These are phyloP conservation scores for Gloeophyllum trabeum DNA, from an alignment of 768 basidiomycete genomes.

Conservation along the genomic window DNA sequence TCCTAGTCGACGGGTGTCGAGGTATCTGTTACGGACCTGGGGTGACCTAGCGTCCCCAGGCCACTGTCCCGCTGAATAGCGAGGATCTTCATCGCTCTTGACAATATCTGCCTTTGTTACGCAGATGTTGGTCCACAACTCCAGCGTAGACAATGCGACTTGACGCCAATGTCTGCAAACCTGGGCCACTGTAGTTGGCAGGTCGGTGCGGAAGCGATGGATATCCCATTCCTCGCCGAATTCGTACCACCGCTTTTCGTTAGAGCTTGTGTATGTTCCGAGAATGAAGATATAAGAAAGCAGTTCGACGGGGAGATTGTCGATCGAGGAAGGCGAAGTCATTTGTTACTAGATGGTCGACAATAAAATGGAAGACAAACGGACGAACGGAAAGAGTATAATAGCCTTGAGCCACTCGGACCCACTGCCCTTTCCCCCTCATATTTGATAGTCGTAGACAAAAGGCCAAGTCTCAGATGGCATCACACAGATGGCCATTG, in stretches of 20 bases:
- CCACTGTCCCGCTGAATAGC: background rate
- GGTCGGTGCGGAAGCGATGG: slow-evolving; percentile 10
- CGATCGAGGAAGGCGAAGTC: too few species aligned
- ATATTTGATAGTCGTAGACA: too few species aligned
- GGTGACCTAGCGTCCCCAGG: background rate
- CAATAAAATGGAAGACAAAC: too few species aligned
- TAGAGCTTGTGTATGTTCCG: slow-evolving; percentile 22
- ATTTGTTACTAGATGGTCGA: too few species aligned
- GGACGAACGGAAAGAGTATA: too few species aligned
- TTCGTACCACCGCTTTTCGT: slow-evolving; percentile 8
- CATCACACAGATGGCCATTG: too few species aligned
- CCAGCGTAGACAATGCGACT: slow-evolving; percentile 35
- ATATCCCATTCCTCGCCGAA: slow-evolving; percentile 11
- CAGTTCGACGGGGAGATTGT: slow-evolving; percentile 42
- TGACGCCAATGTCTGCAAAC: slow-evolving; percentile 43
- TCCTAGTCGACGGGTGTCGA: slow-evolving; percentile 27
- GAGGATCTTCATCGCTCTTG: background rate
- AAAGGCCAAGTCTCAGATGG: too few species aligned
- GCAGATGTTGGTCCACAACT: slow-evolving; percentile 45
- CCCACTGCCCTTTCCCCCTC: too few species aligned
- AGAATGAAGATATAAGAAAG: slow-evolving; percentile 45
- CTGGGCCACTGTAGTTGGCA: slow-evolving; percentile 34
- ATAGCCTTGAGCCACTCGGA: too few species aligned
- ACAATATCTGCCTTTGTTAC: slow-evolving; percentile 22
- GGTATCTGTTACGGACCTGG: background rate